Evolutionary conservation across 306 rosid species (phyloP), one percentile per base, ranked within the genome.

Genomic region (Castanea crenata): DNA sequence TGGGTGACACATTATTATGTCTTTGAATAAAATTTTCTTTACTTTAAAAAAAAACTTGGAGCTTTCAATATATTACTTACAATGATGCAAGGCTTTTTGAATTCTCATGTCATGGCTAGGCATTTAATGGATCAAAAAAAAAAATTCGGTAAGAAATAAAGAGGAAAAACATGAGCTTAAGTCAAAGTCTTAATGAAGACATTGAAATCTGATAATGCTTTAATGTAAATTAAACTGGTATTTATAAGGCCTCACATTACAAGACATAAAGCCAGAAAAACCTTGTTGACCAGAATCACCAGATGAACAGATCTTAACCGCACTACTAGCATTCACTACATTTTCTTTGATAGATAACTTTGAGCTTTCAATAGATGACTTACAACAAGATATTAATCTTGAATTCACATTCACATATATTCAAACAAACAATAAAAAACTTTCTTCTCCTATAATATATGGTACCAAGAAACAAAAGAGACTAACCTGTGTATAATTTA

Each of bases 401-500:
- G 27, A 49, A 52, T 21, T 20, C 46, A 29, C 49, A 27, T 9
- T 20, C 73, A 51, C 27, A 74, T 5, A 57, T 57, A 68, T 27
- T 32, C 19, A 62, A 23, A 59, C 3, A 75, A 18, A 76, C 54
- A 71, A 61, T 9, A 55, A 19, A 71, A 41, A 18, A 41, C 3
- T 41, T 16, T 23, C 21, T 3, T 4, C 4, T 34, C 67, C 5
- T 34, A 61, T 61, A 55, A 67, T 38, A 51, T 19, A 51, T n/a
- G 31, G 68, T 67, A 29, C 34, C 54, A 12, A 38, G 25, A 74
- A 69, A 65, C 78, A 46, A 4, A 19, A 59, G 18, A 78, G 51
- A 83, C 88, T 27, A 80, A 91, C 99, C 95, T 91, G 98, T 46
- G 97, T 86, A 73, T 91, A 95, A 69, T 90, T 95, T 86, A 95